Evolutionary conservation across 2,329 filamentous ascomycete species (phyloP), one percentile per base, ranked within the genome.

Genomic region (Aspergillus fructus): DNA sequence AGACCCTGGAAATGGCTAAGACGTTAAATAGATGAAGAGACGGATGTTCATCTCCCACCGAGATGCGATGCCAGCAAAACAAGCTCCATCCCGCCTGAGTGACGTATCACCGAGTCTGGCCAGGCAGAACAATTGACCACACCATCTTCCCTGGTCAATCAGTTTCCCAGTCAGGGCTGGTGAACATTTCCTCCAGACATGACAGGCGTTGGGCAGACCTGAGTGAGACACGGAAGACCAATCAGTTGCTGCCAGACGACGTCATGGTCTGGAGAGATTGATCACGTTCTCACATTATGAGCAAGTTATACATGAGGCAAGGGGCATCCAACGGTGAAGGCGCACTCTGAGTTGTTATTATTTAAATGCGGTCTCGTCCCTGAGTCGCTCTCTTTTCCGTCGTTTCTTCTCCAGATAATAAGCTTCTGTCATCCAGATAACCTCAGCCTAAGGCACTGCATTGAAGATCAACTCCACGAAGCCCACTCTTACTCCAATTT

Each of bases 211-310:
- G 58, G 61, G 59, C 61, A 60, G 55, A 53, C 42, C 47, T 33
- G 39, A 40, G n/a, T 34, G 21, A 24, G 30, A 21, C 30, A 7
- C 50, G 42, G 30, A n/a, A 45, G 53, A 53, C 59, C 61, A 61
- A 64, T 62, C 56, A 41, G 41, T 45, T 43, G 21, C 12, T 5
- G 19, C 15, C 40, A 40, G 42, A 53, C 59, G 53, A 64, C 62
- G 62, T 64, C 62, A 63, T 63, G 49, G 50, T 37, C 46, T 58
- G 17, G 19, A 41, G 19, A 37, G 6, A 11, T n/a, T 57, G 57
- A 51, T 59, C 57, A 59, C 56, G 50, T 42, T 49, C 37, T n/a
- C 53, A 6, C 19, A 34, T 3, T 8, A 11, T n/a, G 4, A 39
- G 15, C 23, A 23, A 51, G 37, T 24, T 12, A 8, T 11, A 6